Evolutionary conservation across 352 stramenopile species (phyloP), one percentile per base, ranked within the genome.

Genomic region (Halophytophthora batemanensis): DNA sequence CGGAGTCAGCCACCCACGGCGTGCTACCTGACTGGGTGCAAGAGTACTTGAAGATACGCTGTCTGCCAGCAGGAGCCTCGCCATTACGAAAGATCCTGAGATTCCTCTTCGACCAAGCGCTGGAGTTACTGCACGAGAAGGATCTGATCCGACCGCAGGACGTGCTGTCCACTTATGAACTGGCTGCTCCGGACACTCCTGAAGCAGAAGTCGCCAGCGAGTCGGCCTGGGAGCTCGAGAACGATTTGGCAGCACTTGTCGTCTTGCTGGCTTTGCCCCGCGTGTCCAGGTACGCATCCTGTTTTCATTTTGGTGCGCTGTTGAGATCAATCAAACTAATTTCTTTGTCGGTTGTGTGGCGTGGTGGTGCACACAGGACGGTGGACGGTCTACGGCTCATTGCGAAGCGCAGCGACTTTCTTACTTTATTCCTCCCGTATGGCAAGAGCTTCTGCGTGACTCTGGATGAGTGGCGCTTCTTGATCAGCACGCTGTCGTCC

Each of bases 401-500:
- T n/a, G 60, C 69, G 3, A 58, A 71, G 25, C 63, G 67, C 8
- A 39, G 63, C 1, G 59, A 75, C 29, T 85, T 86, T 40, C 52
- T 77, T 38, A 69, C 74, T 39, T 70, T 91, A 21, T 85, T 92
- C 42, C 59, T 94, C 25, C 77, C 81, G 34, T 94, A 90, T 39
- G 75, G 74, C 17, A 86, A 80, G 53, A 76, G 50, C 58, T 88
- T 78, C 60, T 91, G 79, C 57, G 55, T 52, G 7, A 86, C 74
- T 1, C 59, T 94, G 39, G 71, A 83, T 11, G 81, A 94, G 50
- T 94, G 83, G 83, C 69, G 72, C 21, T 84, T 77, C 47, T 62
- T 89, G 35, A 87, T 89, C 57, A 69, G 71, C 49, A 90, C 71
- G 14, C 62, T 87, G 6, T 86, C 77, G 14, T 64, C 59, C 0